Evolutionary conservation across 495 filamentous ascomycete genomes (phyloP), one percentile per base, ranked within the genome.

Genomic region (Xylona heveae): DNA sequence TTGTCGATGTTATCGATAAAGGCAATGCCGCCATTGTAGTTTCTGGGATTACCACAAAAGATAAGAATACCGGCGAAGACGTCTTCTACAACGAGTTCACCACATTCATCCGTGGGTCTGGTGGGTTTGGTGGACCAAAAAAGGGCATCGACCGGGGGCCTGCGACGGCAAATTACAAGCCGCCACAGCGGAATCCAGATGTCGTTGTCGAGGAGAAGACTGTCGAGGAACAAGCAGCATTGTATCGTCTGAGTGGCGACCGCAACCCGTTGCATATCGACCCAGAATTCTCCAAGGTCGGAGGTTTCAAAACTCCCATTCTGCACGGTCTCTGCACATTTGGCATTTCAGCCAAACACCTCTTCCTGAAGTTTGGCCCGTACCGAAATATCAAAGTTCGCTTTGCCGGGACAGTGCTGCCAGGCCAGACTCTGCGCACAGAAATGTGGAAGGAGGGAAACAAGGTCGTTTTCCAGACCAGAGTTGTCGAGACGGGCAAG

Each of bases 361-460:
- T 97, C 27, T 77, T 83, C 50, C 61, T 74, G 51, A 77, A 62
- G 41, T 95, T 69, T 51, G 88, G 88, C 14, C 53, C 63, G 34
- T 90, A 74, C 59, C 80, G 74, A 62, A 95, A 88, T 55, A 68
- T 95, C 52, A 97, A 97, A 67, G 88, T 94, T 4, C 58, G 88
- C 38, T 97, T 97, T 56, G 84, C 82, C 4, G 90, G 88, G 24
- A 75, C 81, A 8, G 88, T 97, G 2, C 42, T 85, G 16, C 90
- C 88, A 1, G 90, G 88, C 4, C 80, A 97, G 68, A 95, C 81
- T 31, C 66, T 97, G 22, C 67, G 71, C 44, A 95, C 84, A 19
- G 88, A 95, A 69, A 91, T 92, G 80, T 97, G 88, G 88, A 92
- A 82, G 66, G 82, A 85, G 48, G 77, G 71, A n/a, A 66, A 65